These are phyloP conservation scores for Globisporangium spinosum DNA, from an alignment of 352 stramenopile genomes.

Conservation along the genomic window DNA sequence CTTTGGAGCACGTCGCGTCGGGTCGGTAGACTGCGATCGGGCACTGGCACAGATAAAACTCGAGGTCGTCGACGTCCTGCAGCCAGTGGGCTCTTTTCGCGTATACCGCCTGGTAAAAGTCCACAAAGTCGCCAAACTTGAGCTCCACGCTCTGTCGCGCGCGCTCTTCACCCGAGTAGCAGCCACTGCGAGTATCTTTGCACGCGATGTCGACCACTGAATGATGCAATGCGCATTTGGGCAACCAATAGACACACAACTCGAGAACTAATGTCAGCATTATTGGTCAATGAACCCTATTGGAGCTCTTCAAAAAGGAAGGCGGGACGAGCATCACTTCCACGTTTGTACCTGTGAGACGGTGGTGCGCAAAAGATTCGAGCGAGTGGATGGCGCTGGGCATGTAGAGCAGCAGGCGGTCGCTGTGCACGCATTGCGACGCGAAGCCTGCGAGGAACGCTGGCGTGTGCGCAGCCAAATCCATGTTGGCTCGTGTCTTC, in stretches of 20 bases:
- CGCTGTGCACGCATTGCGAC: slow-evolving; percentile 29
- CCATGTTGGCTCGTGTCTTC: neutral
- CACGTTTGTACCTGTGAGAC: slow-evolving; percentile 30
- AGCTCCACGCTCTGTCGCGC: slow-evolving; percentile 65
- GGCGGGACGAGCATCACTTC: neutral
- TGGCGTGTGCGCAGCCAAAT: slow-evolving; percentile 13
- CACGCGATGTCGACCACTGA: slow-evolving; percentile 79
- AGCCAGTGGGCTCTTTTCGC: slow-evolving; percentile 56
- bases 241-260: neutral
- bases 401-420: slow-evolving; percentile 22
- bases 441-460: slow-evolving; percentile 30
- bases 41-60: slow-evolving; percentile 84
- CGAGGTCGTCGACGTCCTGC: slow-evolving; percentile 55
- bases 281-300: neutral
- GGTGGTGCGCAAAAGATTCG: slow-evolving; percentile 28
- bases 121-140: slow-evolving; percentile 82
- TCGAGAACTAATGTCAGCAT: neutral
- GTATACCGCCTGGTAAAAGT: slow-evolving; percentile 55
- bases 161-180: slow-evolving; percentile 59
- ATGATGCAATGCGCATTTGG: neutral
- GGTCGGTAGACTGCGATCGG: slow-evolving; percentile 57
- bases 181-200: slow-evolving; percentile 37
- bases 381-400: slow-evolving; percentile 24
- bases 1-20: slow-evolving; percentile 36
- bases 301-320: neutral